Evolutionary conservation across 768 basidiomycete genomes (phyloP), one percentile per base, ranked within the genome.

Genomic region (Infundibulicybe gibba): DNA sequence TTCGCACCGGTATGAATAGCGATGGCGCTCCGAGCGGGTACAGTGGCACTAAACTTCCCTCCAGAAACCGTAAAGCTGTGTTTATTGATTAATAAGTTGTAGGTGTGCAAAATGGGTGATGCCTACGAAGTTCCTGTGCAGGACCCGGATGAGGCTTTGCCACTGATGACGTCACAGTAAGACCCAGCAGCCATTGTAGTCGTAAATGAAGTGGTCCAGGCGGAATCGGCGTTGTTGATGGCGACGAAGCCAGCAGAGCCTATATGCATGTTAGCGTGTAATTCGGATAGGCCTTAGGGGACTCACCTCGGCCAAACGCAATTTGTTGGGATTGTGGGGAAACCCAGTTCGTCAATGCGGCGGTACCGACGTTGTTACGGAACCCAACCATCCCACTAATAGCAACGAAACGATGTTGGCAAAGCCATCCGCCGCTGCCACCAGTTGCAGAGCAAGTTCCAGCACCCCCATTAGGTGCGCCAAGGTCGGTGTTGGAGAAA

Each of bases 81-180:
- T n/a, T 6, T 20, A 41, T 6, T 32, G 45, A 35, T 16, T 4
- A 48, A 15, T 38, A 32, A 38, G 6, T 40, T 33, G 15, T 8
- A 35, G 17, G 6, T 8, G 34, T 43, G 13, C n/a, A n/a, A 8
- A n/a, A 41, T 11, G 40, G 10, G 31, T 21, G 40, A 33, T 6
- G 63, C 76, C 44, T 52, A 85, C 83, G 65, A 60, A 25, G 63
- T 48, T 0, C 82, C 83, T 0, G 75, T 70, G 59, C 85, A 87
- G 1, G 54, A 45, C 1, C 74, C 75, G 1, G 48, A 51, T 0
- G 60, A 60, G 21, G 60, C 66, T 30, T 53, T 58, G 9, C 83
- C 83, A 41, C 69, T 74, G 31, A 84, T 67, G 15, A 85, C 79
- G 58, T 88, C 80, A 61, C 85, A 87, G 54, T 86, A 87, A 3